Evolutionary conservation across 164 flowering plant species (phyloP).

Genomic region (Vitis rotundifolia): DNA sequence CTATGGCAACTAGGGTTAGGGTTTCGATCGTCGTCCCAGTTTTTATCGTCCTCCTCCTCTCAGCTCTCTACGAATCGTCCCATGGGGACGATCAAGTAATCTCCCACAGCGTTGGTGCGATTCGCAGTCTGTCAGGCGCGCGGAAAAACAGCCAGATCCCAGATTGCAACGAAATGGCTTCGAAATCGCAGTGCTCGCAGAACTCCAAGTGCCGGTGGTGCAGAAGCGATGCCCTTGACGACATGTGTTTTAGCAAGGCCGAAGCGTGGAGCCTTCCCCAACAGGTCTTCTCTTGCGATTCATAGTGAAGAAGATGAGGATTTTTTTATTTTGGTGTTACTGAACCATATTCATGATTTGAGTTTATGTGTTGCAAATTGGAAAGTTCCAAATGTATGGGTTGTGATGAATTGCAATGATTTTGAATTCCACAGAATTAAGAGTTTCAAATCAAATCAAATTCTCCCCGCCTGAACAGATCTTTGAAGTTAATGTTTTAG

Average conservation of each 20-base stretch:
- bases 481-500: no score
- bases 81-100: neutral
- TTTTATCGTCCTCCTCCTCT: constrained; percentile 8
- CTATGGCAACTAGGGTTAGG: constrained; percentile 19
- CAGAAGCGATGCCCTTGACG: constrained; percentile 58
- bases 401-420: no score
- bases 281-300: constrained; percentile 63
- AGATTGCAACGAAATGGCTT: constrained; percentile 34
- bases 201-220: constrained; percentile 64
- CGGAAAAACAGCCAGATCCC: constrained; percentile 27
- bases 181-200: constrained; percentile 47
- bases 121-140: constrained; percentile 14
- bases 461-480: no score
- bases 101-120: constrained; percentile 7
- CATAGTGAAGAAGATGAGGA: neutral
- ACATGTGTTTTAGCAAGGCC: constrained; percentile 51
- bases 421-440: no score
- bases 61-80: neutral
- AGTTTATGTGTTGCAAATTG: no score
- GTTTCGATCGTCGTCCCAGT: constrained; percentile 10
- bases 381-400: no score
- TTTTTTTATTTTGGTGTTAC: neutral
- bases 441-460: no score
- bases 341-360: no score
- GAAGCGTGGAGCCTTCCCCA: constrained; percentile 68